Evolutionary conservation across 73 alveolate species (phyloP).

Genomic region (Paramecium octaurelia): DNA sequence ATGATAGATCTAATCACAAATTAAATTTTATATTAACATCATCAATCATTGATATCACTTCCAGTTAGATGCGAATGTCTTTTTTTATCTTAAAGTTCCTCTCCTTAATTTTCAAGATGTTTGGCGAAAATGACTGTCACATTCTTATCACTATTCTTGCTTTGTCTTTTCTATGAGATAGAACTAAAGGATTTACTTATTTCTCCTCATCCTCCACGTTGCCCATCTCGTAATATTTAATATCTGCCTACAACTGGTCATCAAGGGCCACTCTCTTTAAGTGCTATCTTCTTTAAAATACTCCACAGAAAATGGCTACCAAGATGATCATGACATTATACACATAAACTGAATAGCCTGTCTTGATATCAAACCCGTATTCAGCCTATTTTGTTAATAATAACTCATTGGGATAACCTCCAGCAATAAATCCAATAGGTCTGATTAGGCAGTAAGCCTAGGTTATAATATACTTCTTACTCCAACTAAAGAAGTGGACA

Average conservation of each 20-base stretch:
- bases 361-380: neutral
- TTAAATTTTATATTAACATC: neutral
- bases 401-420: conserved; percentile 34
- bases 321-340: neutral
- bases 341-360: neutral
- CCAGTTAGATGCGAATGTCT: neutral
- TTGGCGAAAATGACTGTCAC: neutral
- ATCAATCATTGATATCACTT: neutral
- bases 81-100: neutral
- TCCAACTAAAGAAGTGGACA: conserved; percentile 9
- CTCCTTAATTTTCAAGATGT: neutral
- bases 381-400: neutral
- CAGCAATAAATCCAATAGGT: neutral
- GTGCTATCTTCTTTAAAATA: neutral
- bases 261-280: neutral
- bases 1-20: neutral
- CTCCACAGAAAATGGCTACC: neutral
- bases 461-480: neutral
- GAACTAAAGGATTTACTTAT: neutral
- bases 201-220: neutral
- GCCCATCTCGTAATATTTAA: conserved; percentile 37
- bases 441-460: neutral
- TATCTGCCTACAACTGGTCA: neutral
- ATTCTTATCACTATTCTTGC: neutral
- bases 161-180: neutral